phyloP scores from a whole-genome alignment of 257 asterid genomes.

The Nicotiana obtusifolia region DNA sequence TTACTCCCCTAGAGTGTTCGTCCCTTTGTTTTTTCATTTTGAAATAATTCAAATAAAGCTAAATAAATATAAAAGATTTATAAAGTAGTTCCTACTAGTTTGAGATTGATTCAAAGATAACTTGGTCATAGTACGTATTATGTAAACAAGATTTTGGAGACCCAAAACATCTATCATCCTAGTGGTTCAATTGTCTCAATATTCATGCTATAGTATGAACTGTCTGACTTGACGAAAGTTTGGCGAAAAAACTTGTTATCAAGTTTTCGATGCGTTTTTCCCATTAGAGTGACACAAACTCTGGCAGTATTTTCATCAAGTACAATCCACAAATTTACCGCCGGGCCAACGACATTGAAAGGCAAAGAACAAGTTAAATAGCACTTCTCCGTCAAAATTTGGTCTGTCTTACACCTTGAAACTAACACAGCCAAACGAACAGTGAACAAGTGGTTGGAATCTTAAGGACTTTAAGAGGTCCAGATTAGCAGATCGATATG shows the following conservation, averaged over 20 bases:
- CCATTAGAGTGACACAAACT: background rate
- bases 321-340: background rate
- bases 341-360: background rate
- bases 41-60: background rate
- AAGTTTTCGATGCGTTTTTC: background rate
- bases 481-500: background rate
- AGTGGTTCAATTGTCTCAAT: no score
- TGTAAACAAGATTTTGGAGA: background rate
- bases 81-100: background rate
- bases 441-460: slow-evolving; percentile 3
- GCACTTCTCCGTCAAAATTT: background rate
- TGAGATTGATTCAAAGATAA: background rate
- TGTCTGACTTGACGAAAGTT: background rate
- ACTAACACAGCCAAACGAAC: background rate
- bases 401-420: background rate
- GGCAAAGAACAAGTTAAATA: background rate
- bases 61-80: background rate
- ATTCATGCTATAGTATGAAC: background rate
- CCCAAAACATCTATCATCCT: background rate
- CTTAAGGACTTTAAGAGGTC: background rate
- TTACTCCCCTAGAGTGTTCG: background rate
- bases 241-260: no score
- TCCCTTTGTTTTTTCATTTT: no score
- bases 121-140: background rate
- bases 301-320: background rate